Base-by-base conservation (phyloP, 768 basidiomycete genomes). In the Cystoderma amianthinum region DNA sequence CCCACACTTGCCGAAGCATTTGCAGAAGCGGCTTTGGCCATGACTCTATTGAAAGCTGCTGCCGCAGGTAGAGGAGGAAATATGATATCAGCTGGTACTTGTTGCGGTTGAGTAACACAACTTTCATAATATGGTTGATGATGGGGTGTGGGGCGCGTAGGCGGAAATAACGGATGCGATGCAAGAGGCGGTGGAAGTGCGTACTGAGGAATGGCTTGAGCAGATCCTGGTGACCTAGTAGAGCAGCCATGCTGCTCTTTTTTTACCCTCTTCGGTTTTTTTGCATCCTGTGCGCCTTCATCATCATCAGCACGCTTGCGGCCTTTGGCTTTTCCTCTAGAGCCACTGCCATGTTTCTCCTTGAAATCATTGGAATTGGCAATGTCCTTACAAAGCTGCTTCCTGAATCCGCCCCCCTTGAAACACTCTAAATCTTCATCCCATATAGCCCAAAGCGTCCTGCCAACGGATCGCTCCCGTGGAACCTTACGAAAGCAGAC, bases 371-470 rank as follows among this genome's bases (percentile, higher is more conserved):
- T 55, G 24, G 58, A 59, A 39, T 64, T 67, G 35, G 62, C 54
- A 38, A 70, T 67, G 47, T 74, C 73, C 45, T 72, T 71, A 51
- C 72, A 74, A 15, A 73, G 56, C 21, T 71, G 73, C 53, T 85
- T 87, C 57, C 76, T 76, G 62, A 85, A 93, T n/a, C 82, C 82
- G 23, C 90, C 90, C 25, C 78, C 81, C 44, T 76, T 72, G 52
- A 95, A 95, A 50, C 91, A 92, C 17, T 80, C 77, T 35, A 91
- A 57, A 54, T 89, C 87, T 41, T 84, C 80, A 44, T 88, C 81
- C 59, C 77, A 85, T 47, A 94, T 87, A 2, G 85, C 85, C 92
- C 92, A 94, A 23, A 85, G 74, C 17, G 87, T 88, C 36, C 90
- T 78, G 23, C 92, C 89, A 23, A 85, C 74, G 18, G 79, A 72